Evolutionary conservation across 345 rosid genomes (phyloP).

Genomic region (Isatis tinctoria): DNA sequence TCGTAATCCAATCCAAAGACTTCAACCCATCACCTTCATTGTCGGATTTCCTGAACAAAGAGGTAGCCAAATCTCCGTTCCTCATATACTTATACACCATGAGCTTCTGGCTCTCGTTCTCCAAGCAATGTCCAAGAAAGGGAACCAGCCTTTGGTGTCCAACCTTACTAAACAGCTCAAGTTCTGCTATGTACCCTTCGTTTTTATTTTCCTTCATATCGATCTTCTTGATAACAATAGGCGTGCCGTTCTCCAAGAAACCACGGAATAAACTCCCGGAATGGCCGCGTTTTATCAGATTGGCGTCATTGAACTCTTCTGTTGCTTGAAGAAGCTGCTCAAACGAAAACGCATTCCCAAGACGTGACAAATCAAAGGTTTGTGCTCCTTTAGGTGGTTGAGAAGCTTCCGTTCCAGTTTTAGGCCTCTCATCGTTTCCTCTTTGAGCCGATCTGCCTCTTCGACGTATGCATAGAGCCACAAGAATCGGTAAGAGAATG

Average conservation of each 20-base stretch:
- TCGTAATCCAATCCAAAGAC: slow-evolving; percentile 97
- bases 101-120: slow-evolving; percentile 73
- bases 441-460: slow-evolving; percentile 41
- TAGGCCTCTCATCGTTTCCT: slow-evolving; percentile 55
- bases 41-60: slow-evolving; percentile 61
- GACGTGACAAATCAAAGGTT: slow-evolving; percentile 49
- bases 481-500: slow-evolving; percentile 35
- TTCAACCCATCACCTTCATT: slow-evolving; percentile 67
- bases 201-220: slow-evolving; percentile 46
- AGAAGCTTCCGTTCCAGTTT: slow-evolving; percentile 41
- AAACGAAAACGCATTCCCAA: slow-evolving; percentile 72
- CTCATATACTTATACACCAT: slow-evolving; percentile 87
- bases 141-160: slow-evolving; percentile 80
- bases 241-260: slow-evolving; percentile 52
- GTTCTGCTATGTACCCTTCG: slow-evolving; percentile 62
- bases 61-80: slow-evolving; percentile 73
- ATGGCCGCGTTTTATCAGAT: slow-evolving; percentile 86
- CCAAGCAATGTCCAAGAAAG: slow-evolving; percentile 79
- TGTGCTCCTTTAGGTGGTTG: slow-evolving; percentile 49
- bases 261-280: slow-evolving; percentile 89
- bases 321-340: slow-evolving; percentile 80
- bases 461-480: slow-evolving; percentile 45
- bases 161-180: slow-evolving; percentile 80
- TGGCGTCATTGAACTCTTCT: slow-evolving; percentile 56
- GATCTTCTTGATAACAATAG: slow-evolving; percentile 68